Evolutionary conservation across 208 protist genomes (phyloP).

Genomic region (Crithidia bombi): DNA sequence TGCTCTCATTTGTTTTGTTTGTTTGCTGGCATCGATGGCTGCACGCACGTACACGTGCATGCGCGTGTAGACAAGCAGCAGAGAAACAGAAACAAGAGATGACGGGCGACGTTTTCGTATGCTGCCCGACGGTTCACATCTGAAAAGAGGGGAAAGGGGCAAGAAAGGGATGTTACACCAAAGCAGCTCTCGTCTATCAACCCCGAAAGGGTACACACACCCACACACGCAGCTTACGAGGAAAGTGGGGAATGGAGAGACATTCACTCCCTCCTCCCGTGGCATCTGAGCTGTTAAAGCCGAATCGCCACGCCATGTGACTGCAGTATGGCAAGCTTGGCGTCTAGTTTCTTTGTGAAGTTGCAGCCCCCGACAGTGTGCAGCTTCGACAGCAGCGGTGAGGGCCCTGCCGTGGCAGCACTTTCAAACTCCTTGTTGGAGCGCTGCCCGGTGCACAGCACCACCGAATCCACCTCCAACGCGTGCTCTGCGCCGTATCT

Average conservation of each 20-base stretch:
- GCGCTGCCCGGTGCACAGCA: slow-evolving; percentile 90
- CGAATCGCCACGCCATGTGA: slow-evolving; percentile 51
- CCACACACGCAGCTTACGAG: background rate
- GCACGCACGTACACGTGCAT: too few species aligned
- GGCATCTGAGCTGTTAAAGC: slow-evolving; percentile 42
- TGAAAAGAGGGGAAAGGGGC: too few species aligned
- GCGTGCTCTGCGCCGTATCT: slow-evolving; percentile 37
- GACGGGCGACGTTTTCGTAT: too few species aligned
- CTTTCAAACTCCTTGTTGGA: slow-evolving; percentile 58
- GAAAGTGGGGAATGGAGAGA: slow-evolving; percentile 6
- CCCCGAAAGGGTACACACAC: background rate
- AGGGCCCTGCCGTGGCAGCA: slow-evolving; percentile 11
- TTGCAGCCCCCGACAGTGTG: slow-evolving; percentile 71
- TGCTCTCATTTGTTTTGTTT: too few species aligned
- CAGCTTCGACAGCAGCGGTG: slow-evolving; percentile 25
- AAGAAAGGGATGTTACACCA: too few species aligned
- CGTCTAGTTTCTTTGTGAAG: slow-evolving; percentile 73
- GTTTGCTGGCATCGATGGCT: too few species aligned
- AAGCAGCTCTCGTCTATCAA: too few species aligned
- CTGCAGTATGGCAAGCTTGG: slow-evolving; percentile 83
- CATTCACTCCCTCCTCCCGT: too few species aligned
- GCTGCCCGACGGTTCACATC: too few species aligned
- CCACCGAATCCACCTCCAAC: slow-evolving; percentile 79
- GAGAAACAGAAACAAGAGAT: too few species aligned
- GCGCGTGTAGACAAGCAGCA: too few species aligned